Evolutionary conservation across 768 basidiomycete species (phyloP), one percentile per base, ranked within the genome.

Genomic region (Hydnomerulius pinastri): DNA sequence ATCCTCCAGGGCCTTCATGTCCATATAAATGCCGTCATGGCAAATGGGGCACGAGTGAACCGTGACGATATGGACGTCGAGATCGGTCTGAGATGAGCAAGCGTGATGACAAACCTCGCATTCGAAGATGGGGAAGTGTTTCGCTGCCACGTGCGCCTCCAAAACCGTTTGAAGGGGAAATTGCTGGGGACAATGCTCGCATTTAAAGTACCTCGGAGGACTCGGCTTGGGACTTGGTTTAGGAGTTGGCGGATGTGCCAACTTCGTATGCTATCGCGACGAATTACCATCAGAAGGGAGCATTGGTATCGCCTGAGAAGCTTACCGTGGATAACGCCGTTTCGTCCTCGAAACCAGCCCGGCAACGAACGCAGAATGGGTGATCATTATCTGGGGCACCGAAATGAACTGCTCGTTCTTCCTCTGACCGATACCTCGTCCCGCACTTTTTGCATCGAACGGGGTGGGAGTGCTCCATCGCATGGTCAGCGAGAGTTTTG

Each of bases 371-470:
- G 48, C 75, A 77, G 11, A 64, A 59, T 0, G 74, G 73, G 40
- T 79, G 77, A 39, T 54, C 2, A 38, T 69, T 67, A 15, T 66
- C 57, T 4, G 73, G 68, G 10, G 70, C 64, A 28, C 55, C 56
- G 44, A 75, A 77, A 53, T 80, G 78, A 32, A 58, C 50, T 6
- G 48, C 55, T 5, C 71, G 63, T 1, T 67, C 69, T 15, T 76
- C 77, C 33, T 73, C 70, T 9, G 67, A 62, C 44, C 36, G 57
- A 44, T 67, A 69, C 42, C 59, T 69, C 17, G 69, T 64, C 27
- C 65, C 59, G 40, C 67, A 70, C 36, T 20, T 51, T 55, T 58
- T 64, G 57, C 67, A 68, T 33, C 29, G 36, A 38, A 65, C 30
- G 23, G 63, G 61, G 54, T 54, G 63, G 17, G 65, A 54, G 45